Base-by-base conservation (phyloP, 768 basidiomycete genomes). In the Cystobasidium onofrii region DNA sequence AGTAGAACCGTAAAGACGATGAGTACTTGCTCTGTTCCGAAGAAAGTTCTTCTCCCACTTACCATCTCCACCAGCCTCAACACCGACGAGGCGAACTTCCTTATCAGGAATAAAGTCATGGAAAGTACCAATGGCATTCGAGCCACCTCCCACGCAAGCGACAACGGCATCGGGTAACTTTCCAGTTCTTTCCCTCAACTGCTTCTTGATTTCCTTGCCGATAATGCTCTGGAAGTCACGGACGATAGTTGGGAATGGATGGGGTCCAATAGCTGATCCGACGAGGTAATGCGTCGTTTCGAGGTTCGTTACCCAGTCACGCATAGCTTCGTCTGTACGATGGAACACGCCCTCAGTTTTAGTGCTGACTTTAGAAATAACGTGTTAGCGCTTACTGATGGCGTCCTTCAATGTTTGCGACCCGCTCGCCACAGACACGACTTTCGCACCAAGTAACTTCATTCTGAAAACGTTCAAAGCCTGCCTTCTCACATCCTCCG, bases 51-150 rank as follows among this genome's bases (percentile, higher is more conserved):
- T n/a, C n/a, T n/a, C n/a, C 34, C 23, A 77, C 82, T 75, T 66
- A 89, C 94, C 96, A 84, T 98, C 92, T 65, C 96, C 96, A 73
- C 93, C 96, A 50, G 96, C 96, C 80, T 99, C 96, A 12, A 99
- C 95, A 75, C 96, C 96, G 36, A 98, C 83, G 36, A 99, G 83
- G 43, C 89, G 86, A 27, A 98, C 94, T 55, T 81, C 84, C 81
- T 90, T 88, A 80, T 98, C 92, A 9, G 84, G 83, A 80, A 98
- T 94, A 82, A 98, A 99, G 78, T 97, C 91, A 81, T 91, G 91
- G 86, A 99, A 99, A 13, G 94, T 89, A 33, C 79, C 96, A 76
- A 99, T 99, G 18, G 96, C 92, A 80, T 99, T 98, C 80, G 89
- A 91, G 13, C 96, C 96, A 61, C 96, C 96, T 31, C 96, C 96